These are phyloP conservation scores for Luvunga scandens DNA, from an alignment of 345 rosid genomes.

Conservation along the genomic window DNA sequence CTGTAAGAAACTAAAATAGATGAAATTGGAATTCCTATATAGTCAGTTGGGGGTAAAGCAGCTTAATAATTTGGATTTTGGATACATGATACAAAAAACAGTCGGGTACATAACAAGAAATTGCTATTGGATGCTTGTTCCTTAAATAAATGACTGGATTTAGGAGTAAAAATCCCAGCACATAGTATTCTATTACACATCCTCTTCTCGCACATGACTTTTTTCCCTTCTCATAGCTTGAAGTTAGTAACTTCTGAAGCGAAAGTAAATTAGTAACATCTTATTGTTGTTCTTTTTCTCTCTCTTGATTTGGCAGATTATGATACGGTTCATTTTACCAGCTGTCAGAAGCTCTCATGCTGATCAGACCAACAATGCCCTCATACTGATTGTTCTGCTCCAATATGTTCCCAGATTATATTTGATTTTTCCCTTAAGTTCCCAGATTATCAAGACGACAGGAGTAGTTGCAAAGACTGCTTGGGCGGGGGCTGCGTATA, in stretches of 20 bases:
- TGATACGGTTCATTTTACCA: slow-evolving; percentile 81
- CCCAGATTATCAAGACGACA: slow-evolving; percentile 60
- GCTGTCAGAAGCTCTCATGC: slow-evolving; percentile 56
- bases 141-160: neutral
- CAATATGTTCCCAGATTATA: slow-evolving; percentile 76
- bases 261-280: neutral
- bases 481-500: slow-evolving; percentile 97
- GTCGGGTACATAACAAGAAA: neutral
- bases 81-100: too few species aligned
- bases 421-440: slow-evolving; percentile 72
- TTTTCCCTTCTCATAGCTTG: neutral
- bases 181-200: neutral
- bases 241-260: neutral
- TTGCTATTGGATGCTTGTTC: neutral
- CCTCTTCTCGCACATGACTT: neutral
- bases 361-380: slow-evolving; percentile 70
- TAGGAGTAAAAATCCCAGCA: neutral
- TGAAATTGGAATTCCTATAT: neutral
- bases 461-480: slow-evolving; percentile 88
- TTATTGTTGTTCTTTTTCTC: neutral
- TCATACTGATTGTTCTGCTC: slow-evolving; percentile 73
- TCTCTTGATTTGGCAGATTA: slow-evolving; percentile 48
- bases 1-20: neutral
- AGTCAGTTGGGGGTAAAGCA: neutral
- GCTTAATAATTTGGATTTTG: neutral